Base-by-base conservation (phyloP, 805 yeast species). In the Blastobotrys parvus region DNA sequence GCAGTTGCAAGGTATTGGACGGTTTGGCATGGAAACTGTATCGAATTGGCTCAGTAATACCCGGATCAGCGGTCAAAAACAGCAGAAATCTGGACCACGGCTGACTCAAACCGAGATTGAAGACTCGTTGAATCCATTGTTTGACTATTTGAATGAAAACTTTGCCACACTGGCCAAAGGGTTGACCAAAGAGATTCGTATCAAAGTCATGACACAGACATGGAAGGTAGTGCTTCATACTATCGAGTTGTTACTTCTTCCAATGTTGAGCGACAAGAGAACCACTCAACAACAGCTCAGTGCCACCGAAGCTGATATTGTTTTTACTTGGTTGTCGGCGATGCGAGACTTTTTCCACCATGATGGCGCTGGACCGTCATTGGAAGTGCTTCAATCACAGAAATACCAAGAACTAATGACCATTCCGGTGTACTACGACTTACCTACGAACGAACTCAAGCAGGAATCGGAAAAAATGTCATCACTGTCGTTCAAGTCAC, bases 361-460 rank as follows among this genome's bases (percentile, higher is more conserved):
- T 54, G 79, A 74, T 36, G 94, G 94, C 0, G 80, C 80, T 27
- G 95, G 95, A 0, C 92, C 92, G 0, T 73, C 86, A 1, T 51
- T 84, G 23, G 77, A 73, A 47, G 74, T 73, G 5, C 63, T 86
- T 53, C 79, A 78, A 47, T 74, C 75, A 45, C 74, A 70, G 23
- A 71, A 74, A 29, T 86, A 82, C 56, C 85, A 82, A 58, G 72
- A 77, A 33, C 59, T 85, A 19, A 61, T 81, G 47, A 60, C 80
- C 21, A 67, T 84, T 6, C 84, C 87, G 2, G 77, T 72, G 0
- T 77, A 75, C 54, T 83, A 84, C 54, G 84, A 80, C 45, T 65
- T 72, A 39, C 65, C 69, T 5, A 61, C 65, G 0, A 44, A 58
- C 0, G 70, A 67, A 41, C 65, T 87, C 45, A 70, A 68, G 45